Conservation (phyloP, 2,329 filamentous ascomycete genomes). For the Dactylellina leptospora region DNA sequence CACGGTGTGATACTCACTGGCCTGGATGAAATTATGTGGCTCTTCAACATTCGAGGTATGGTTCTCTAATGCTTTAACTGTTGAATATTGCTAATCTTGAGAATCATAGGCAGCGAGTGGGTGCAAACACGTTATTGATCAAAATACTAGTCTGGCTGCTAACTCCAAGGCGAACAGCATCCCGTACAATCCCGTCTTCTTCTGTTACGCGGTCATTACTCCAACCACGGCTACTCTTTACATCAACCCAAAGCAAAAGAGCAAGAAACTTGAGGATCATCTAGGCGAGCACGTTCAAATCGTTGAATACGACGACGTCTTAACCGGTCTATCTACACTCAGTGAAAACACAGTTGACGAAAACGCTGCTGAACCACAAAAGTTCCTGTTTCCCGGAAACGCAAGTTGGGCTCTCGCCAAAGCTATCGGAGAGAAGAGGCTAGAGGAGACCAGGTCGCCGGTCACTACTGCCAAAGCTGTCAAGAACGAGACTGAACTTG, state of each 20-base stretch:
- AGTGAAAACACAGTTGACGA: constrained; percentile 61
- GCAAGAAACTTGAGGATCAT: constrained; percentile 72
- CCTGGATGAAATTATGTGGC: constrained; percentile 96
- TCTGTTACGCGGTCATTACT: constrained; percentile 92
- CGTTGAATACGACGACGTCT: constrained; percentile 83
- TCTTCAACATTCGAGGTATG: constrained; percentile 94
- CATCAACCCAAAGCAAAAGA: constrained; percentile 80
- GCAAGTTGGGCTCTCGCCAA: constrained; percentile 92
- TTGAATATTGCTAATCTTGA: too few species aligned
- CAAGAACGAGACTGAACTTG: constrained; percentile 88
- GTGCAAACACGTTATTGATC: not conserved
- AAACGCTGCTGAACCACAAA: constrained; percentile 59
- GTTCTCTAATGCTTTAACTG: too few species aligned
- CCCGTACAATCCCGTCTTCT: constrained; percentile 97
- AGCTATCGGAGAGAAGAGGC: constrained; percentile 80
- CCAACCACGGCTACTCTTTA: constrained; percentile 80
- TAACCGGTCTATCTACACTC: constrained; percentile 75
- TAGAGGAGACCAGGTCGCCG: constrained; percentile 87
- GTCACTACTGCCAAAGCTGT: constrained; percentile 90
- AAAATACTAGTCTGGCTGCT: not conserved
- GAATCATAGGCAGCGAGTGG: constrained; percentile 35
- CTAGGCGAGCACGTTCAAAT: constrained; percentile 75
- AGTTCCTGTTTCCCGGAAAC: constrained; percentile 85
- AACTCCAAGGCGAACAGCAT: constrained; percentile 67
- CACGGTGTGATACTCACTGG: constrained; percentile 89